Base-by-base conservation (phyloP, 1,139 yeast species). In the Scheffersomyces lignicola region DNA sequence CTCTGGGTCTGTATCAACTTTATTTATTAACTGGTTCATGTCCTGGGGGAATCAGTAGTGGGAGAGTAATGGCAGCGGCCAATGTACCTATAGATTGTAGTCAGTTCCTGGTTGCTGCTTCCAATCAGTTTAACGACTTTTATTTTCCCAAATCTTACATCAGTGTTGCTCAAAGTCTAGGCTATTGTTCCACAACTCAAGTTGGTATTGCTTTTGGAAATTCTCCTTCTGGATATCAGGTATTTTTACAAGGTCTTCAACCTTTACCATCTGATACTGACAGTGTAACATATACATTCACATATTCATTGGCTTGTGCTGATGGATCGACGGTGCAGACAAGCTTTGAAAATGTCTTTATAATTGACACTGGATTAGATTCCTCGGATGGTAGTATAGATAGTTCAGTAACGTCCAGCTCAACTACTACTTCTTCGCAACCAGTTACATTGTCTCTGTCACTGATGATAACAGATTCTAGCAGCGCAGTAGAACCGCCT, bases 201-300 rank as follows among this genome's bases (percentile, higher is more conserved):
- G 44, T 41, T 30, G 28, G 32, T 1, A 40, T 56, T 3, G 33
- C 34, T 6, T 61, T 51, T 38, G 12, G 26, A 1, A 52, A 55
- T 36, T 36, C 62, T 22, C 65, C 68, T 3, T 57, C 61, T 4
- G 69, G 66, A 3, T 59, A 46, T 39, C 47, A 64, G 23, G 60
- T 63, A n/a, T 62, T 48, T 39, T 38, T 62, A 28, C 58, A 51
- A 37, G 46, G 34, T 3, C 29, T 40, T 11, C 22, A 35, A 20
- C n/a, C 7, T 21, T 11, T 30, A 5, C 12, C 7, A 37, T 63
- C 62, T 17, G 32, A 26, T 17, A 6, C 20, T 6, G 49, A 43
- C n/a, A n/a, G 30, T 9, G 21, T 58, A 7, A 26, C 3, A 14
- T 32, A 2, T 8, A n/a, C 12, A 3, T 47, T 41, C 32, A 48